These are phyloP conservation scores for Chaetomiaceae sp. DNA, from an alignment of 2,329 filamentous ascomycete species.

Conservation along the genomic window DNA sequence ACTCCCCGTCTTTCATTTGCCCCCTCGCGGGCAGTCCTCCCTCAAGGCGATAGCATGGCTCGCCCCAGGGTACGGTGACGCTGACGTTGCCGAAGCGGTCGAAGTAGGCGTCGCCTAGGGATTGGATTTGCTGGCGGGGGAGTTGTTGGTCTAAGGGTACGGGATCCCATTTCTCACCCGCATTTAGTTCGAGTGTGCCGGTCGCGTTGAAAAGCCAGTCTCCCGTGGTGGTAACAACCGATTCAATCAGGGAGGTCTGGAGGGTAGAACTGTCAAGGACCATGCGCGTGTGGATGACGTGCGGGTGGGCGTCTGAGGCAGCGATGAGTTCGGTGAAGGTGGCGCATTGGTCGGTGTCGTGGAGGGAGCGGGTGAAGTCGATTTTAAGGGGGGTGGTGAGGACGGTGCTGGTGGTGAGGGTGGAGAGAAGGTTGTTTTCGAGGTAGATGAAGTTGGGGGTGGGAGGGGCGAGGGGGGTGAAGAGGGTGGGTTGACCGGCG, in stretches of 20 bases:
- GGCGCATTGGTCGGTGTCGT: too few species aligned
- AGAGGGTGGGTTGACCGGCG: slow-evolving; percentile 10
- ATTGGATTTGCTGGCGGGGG: slow-evolving; percentile 21
- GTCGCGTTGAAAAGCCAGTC: slow-evolving; percentile 31
- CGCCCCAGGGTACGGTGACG: slow-evolving; percentile 22
- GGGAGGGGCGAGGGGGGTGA: slow-evolving; percentile 4
- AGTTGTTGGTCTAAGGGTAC: slow-evolving; percentile 23
- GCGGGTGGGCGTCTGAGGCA: slow-evolving; percentile 27
- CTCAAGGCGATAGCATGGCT: slow-evolving; percentile 26
- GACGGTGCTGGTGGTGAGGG: too few species aligned
- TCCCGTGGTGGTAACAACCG: slow-evolving; percentile 22
- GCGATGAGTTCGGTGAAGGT: slow-evolving; percentile 33
- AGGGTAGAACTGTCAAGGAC: slow-evolving; percentile 21
- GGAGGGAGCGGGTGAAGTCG: too few species aligned
- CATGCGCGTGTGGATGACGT: slow-evolving; percentile 37
- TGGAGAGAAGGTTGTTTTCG: slow-evolving; percentile 20
- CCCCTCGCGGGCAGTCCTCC: slow-evolving; percentile 23
- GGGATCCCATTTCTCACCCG: slow-evolving; percentile 21
- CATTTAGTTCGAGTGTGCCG: slow-evolving; percentile 20
- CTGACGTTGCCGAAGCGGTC: slow-evolving; percentile 25
- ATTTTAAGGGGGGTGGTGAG: too few species aligned
- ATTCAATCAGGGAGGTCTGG: slow-evolving; percentile 27
- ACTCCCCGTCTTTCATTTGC: slow-evolving; percentile 12
- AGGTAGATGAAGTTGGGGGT: slow-evolving; percentile 16
- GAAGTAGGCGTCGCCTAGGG: slow-evolving; percentile 27